Conservation (phyloP, 106 monocot genomes). For the Allium fistulosum region DNA sequence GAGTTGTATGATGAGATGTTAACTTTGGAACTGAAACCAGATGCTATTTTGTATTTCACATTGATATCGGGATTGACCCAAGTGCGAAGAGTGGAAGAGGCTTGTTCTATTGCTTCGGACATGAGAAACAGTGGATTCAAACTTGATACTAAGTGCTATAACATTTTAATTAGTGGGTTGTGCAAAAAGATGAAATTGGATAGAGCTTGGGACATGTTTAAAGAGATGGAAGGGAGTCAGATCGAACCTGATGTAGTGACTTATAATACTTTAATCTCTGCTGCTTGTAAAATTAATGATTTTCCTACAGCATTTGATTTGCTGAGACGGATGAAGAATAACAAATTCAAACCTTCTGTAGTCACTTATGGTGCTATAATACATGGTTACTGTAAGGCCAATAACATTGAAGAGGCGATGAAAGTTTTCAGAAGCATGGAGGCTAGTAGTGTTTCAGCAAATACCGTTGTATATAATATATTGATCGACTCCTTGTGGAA, state of each 20-base stretch:
- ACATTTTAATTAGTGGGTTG: constrained; percentile 66
- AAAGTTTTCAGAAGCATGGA: constrained; percentile 49
- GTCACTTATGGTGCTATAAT: constrained; percentile 73
- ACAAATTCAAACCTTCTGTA: constrained; percentile 35
- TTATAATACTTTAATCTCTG: constrained; percentile 66
- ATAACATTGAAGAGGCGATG: constrained; percentile 43
- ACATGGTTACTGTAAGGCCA: constrained; percentile 58
- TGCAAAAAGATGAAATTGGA: constrained; percentile 56
- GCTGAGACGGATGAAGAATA: constrained; percentile 43
- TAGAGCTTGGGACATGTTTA: constrained; percentile 37
- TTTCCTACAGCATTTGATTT: constrained; percentile 35
- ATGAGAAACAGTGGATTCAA: constrained; percentile 54
- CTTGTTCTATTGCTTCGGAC: constrained; percentile 25
- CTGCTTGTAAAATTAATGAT: constrained; percentile 43
- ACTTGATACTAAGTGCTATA: constrained; percentile 58
- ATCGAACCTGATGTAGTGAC: constrained; percentile 58
- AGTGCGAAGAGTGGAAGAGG: constrained; percentile 47
- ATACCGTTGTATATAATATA: constrained; percentile 48
- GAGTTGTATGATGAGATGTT: constrained; percentile 69
- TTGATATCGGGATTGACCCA: constrained; percentile 69
- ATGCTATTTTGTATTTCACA: constrained; percentile 52
- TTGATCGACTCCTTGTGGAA: constrained; percentile 46
- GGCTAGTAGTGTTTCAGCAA: constrained; percentile 15
- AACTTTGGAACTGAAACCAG: constrained; percentile 37
- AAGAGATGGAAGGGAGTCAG: constrained; percentile 41